phyloP scores from a whole-genome alignment of 2,329 filamentous ascomycete genomes.

The Fusarium heterosporum region DNA sequence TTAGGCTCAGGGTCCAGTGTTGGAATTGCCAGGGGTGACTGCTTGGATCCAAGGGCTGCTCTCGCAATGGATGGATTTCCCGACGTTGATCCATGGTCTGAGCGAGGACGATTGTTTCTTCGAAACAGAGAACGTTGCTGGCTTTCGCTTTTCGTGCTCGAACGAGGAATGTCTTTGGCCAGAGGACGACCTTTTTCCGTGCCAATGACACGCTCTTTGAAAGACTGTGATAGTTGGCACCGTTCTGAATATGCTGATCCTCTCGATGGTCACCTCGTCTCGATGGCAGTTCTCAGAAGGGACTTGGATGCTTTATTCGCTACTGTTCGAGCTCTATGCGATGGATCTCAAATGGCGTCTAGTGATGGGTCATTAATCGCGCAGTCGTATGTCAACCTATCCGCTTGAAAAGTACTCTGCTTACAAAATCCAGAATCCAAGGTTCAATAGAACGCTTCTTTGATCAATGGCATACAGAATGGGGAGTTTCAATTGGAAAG shows the following conservation, averaged over 20 bases:
- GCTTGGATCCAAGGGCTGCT: conserved; percentile 74
- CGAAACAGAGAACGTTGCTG: conserved; percentile 75
- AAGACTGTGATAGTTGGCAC: conserved; percentile 78
- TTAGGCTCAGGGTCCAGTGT: conserved; percentile 58
- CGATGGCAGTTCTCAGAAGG: conserved; percentile 75
- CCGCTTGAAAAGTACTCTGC: background rate
- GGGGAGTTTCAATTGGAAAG: conserved; percentile 68
- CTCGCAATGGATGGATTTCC: conserved; percentile 75
- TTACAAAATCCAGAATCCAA: conserved; percentile 59
- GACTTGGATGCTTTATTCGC: conserved; percentile 71
- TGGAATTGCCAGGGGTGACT: conserved; percentile 72
- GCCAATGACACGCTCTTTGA: conserved; percentile 73
- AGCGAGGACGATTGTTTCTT: conserved; percentile 70
- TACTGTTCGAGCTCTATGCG: conserved; percentile 69
- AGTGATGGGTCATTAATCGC: conserved; percentile 66
- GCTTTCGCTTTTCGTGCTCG: conserved; percentile 78
- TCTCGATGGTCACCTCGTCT: conserved; percentile 77
- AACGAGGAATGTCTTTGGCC: conserved; percentile 77
- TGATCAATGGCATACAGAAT: conserved; percentile 72
- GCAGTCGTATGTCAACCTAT: conserved; percentile 56
- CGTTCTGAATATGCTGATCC: conserved; percentile 70
- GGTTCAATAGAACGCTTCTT: conserved; percentile 74
- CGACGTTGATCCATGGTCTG: conserved; percentile 70
- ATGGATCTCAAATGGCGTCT: conserved; percentile 62
- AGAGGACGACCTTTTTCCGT: conserved; percentile 76